Conservation (phyloP, 2,329 filamentous ascomycete species). For the Diaporthe australafricana region DNA sequence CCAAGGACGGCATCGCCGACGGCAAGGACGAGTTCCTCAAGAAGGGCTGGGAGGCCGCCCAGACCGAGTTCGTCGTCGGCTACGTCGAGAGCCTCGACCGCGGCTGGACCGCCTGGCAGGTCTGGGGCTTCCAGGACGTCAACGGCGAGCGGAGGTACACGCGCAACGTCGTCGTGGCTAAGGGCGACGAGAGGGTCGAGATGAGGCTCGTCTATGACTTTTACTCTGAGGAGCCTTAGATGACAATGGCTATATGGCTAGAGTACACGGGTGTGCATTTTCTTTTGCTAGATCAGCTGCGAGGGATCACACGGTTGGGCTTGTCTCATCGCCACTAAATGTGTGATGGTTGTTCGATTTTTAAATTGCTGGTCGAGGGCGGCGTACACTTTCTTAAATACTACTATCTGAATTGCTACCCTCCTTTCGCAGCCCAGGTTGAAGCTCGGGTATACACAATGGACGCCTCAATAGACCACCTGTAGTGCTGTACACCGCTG, state of each 20-base stretch:
- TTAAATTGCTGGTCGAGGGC: not conserved
- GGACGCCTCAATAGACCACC: too few species aligned
- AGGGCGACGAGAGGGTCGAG: slow-evolving; percentile 60
- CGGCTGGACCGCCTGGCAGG: slow-evolving; percentile 67
- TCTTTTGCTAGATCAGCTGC: not conserved
- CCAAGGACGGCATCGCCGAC: slow-evolving; percentile 52
- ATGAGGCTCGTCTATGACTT: slow-evolving; percentile 70
- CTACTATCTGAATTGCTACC: not conserved
- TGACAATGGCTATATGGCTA: slow-evolving; percentile 33
- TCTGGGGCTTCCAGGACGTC: slow-evolving; percentile 70
- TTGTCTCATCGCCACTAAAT: not conserved
- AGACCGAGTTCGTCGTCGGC: slow-evolving; percentile 69
- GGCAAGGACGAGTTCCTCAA: slow-evolving; percentile 65
- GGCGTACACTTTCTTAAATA: not conserved
- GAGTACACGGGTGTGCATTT: not conserved
- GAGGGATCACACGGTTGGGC: not conserved
- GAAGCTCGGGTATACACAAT: too few species aligned
- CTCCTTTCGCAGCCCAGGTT: not conserved
- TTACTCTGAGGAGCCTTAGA: slow-evolving; percentile 39
- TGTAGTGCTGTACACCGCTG: not conserved
- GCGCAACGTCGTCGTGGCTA: slow-evolving; percentile 65
- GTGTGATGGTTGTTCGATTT: not conserved
- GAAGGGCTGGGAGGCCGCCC: slow-evolving; percentile 70
- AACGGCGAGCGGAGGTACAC: slow-evolving; percentile 64
- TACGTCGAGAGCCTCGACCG: slow-evolving; percentile 64